Conservation (phyloP, 257 asterid genomes). For the Salvia rosmarinus region DNA sequence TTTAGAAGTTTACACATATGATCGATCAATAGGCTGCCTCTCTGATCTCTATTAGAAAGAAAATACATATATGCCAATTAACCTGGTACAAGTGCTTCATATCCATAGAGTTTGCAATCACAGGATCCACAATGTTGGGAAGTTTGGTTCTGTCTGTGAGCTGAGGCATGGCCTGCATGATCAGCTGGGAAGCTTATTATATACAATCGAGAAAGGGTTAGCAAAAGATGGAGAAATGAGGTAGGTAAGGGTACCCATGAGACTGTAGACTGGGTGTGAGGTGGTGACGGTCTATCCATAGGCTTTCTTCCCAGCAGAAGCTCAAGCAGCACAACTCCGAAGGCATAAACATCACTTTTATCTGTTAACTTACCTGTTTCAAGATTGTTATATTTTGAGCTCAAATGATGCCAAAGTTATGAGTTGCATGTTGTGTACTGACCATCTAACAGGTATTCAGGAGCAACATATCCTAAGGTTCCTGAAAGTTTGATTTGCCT, state of each 20-base stretch:
- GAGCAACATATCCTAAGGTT: conserved; percentile 81
- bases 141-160: conserved; percentile 73
- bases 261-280: conserved; percentile 67
- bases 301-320: conserved; percentile 74
- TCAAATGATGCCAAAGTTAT: no score
- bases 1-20: no score
- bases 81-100: conserved; percentile 74
- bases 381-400: no score
- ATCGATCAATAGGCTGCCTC: not conserved
- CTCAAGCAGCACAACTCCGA: conserved; percentile 78
- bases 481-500: conserved; percentile 70
- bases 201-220: no score
- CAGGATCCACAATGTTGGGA: conserved; percentile 72
- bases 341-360: conserved; percentile 82
- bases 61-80: no score
- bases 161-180: conserved; percentile 82
- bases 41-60: no score
- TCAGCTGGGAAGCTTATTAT: no score
- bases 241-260: conserved; percentile 46
- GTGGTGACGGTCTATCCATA: conserved; percentile 58
- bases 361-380: conserved; percentile 65
- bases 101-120: conserved; percentile 60
- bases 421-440: conserved; percentile 21
- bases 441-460: conserved; percentile 81
- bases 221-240: no score